Percentiles rank a stretch among this genome's conserved stretches.
These are phyloP conservation scores for Chaetomium globosum DNA, from an alignment of 2,329 filamentous ascomycete genomes.

Conservation along the genomic window DNA sequence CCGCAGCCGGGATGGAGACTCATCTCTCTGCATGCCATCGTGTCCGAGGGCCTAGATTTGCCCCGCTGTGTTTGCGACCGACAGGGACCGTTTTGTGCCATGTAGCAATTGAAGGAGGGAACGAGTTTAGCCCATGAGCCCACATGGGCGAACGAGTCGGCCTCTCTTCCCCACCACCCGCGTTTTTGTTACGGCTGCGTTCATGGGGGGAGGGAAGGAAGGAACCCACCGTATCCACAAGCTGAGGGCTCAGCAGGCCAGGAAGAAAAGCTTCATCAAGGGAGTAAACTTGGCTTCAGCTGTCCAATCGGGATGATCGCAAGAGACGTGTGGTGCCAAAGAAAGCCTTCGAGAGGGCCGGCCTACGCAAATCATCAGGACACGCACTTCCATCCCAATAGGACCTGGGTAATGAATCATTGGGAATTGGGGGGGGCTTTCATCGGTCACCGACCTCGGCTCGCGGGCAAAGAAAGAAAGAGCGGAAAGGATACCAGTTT, in stretches of 20 bases:
- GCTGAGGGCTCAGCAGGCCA: constrained; percentile 21
- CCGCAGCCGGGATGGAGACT: constrained; percentile 31
- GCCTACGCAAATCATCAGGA: not conserved
- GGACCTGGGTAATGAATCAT: not conserved
- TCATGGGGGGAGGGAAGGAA: constrained; percentile 3
- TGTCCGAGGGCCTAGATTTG: constrained; percentile 22
- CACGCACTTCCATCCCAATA: constrained; percentile 7
- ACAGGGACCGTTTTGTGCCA: constrained; percentile 30
- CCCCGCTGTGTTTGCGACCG: constrained; percentile 23
- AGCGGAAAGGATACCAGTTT: constrained; percentile 22
- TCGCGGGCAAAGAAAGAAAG: constrained; percentile 2
- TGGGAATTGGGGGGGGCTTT: not conserved
- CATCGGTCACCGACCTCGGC: constrained; percentile 27
- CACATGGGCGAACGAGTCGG: constrained; percentile 15
- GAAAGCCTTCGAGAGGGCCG: constrained; percentile 8
- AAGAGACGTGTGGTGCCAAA: constrained; percentile 16
- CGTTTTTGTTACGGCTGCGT: constrained; percentile 24
- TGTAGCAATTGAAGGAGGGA: constrained; percentile 23
- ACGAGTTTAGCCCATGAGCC: constrained; percentile 16
- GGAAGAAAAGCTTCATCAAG: constrained; percentile 21
- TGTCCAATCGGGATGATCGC: constrained; percentile 24
- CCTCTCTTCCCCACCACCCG: constrained; percentile 25
- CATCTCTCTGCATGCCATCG: constrained; percentile 26
- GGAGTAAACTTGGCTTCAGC: constrained; percentile 2
- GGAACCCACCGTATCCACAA: constrained; percentile 28